These are phyloP conservation scores for Botrytis aclada DNA, from an alignment of 2,329 filamentous ascomycete genomes.

Conservation along the genomic window DNA sequence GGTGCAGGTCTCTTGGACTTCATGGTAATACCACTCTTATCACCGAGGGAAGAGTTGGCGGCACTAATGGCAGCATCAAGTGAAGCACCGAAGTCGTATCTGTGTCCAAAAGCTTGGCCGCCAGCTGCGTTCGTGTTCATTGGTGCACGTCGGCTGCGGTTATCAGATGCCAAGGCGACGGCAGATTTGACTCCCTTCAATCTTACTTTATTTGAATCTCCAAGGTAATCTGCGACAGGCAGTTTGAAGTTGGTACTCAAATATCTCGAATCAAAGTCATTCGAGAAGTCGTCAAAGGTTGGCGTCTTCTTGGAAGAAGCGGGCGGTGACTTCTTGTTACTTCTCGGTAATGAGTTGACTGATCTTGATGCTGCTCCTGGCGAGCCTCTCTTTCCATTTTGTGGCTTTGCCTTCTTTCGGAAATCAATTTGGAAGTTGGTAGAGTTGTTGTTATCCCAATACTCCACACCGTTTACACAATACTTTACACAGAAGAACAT, in stretches of 20 bases:
- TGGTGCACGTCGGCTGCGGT: slow-evolving; percentile 41
- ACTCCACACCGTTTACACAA: slow-evolving; percentile 76
- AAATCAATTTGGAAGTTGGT: slow-evolving; percentile 96
- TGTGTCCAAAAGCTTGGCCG: slow-evolving; percentile 79
- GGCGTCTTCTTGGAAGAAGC: slow-evolving; percentile 48
- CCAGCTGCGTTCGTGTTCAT: slow-evolving; percentile 45
- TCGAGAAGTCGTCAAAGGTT: slow-evolving; percentile 64
- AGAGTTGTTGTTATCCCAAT: slow-evolving; percentile 89
- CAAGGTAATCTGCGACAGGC: slow-evolving; percentile 60
- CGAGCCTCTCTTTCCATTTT: slow-evolving; percentile 54
- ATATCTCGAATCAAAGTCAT: slow-evolving; percentile 46
- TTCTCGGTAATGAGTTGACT: slow-evolving; percentile 60
- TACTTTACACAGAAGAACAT: slow-evolving; percentile 91
- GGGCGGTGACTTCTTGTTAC: slow-evolving; percentile 54
- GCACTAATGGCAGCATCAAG: slow-evolving; percentile 77
- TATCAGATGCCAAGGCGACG: slow-evolving; percentile 49
- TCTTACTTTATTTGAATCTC: slow-evolving; percentile 57
- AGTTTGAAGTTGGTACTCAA: slow-evolving; percentile 55
- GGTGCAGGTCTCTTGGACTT: slow-evolving; percentile 32
- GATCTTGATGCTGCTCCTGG: slow-evolving; percentile 51
- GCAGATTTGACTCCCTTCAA: slow-evolving; percentile 68
- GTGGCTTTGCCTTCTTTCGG: slow-evolving; percentile 68
- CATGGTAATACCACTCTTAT: slow-evolving; percentile 54
- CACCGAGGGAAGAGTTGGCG: slow-evolving; percentile 61
- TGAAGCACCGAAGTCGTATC: slow-evolving; percentile 96